Base-by-base conservation (phyloP, 768 basidiomycete genomes). In the Russula abietina region DNA sequence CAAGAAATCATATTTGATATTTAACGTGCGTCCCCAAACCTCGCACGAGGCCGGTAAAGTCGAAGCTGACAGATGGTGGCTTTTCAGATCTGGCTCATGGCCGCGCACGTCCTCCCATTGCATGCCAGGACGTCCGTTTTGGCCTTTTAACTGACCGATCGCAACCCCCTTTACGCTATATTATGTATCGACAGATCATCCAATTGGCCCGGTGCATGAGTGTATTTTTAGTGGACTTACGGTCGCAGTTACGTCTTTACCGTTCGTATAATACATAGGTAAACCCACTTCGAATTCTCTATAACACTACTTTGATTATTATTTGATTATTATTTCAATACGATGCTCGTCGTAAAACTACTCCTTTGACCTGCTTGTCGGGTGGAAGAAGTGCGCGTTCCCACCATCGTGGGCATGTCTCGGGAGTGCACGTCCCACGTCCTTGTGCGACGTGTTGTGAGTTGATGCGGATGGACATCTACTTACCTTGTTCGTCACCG, bases 11-110 rank as follows among this genome's bases (percentile, higher is more conserved):
- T 70, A 70, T 59, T 32, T 62, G 24, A 52, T 70, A n/a, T 69
- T 70, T 57, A 70, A 69, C 46, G 70, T 70, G 50, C 62, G 70
- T 70, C 22, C 48, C 52, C 53, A 26, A 64, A 55, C 60, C 55
- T 26, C 55, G 26, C 59, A 64, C 16, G 51, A 51, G 56, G 43
- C 28, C 55, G 36, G 32, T 49, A 39, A 54, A 50, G 30, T 56
- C 63, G 63, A 55, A 58, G 56, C 59, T 65, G 57, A 66, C 63
- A 17, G 51, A 39, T 56, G 12, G 30, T 56, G 38, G 10, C 33
- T 46, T 45, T 56, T 54, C 55, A 66, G 65, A 41, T 65, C 50
- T 66, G 65, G 65, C 63, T 66, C 52, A 66, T 66, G 65, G 61
- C 62, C 17, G 65, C 62, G 24, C 65, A 66, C 30, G 57, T 66